Percentiles rank a stretch among this genome's conserved stretches.
Conservation (phyloP, 208 protist genomes). For the Leishmania turanica region DNA sequence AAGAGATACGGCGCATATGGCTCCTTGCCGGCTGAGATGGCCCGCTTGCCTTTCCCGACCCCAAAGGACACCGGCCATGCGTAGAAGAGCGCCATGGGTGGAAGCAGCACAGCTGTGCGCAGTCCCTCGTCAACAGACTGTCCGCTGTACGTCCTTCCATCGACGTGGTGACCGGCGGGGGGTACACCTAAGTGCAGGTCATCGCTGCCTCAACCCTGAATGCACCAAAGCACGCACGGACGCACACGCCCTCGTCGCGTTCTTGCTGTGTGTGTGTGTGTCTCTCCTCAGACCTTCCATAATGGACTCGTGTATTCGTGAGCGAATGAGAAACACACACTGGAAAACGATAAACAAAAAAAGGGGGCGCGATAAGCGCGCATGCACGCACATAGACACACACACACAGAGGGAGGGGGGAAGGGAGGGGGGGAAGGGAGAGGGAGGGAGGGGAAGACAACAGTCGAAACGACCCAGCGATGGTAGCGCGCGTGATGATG, state of each 20-base stretch:
- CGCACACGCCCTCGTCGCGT: no score
- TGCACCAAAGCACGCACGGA: not conserved
- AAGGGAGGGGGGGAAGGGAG: no score
- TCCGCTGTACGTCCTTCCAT: no score
- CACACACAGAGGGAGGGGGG: no score
- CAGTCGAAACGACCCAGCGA: not conserved
- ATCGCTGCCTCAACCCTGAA: not conserved
- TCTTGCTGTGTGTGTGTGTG: no score
- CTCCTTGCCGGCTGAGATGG: not conserved
- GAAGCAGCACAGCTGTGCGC: not conserved
- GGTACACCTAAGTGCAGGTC: no score
- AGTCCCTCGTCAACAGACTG: not conserved
- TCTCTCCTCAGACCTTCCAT: not conserved
- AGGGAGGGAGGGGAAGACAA: not conserved
- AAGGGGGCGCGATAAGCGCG: not conserved
- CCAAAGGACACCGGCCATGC: not conserved
- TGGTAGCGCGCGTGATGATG: not conserved
- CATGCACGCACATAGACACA: not conserved
- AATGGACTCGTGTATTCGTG: not conserved
- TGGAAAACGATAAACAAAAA: no score
- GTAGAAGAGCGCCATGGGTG: not conserved
- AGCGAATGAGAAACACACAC: not conserved
- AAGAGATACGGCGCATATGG: not conserved
- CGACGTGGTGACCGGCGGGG: no score
- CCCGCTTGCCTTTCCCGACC: not conserved